These are phyloP conservation scores for Triangularia setosa DNA, from an alignment of 2,329 filamentous ascomycete genomes.

Conservation along the genomic window DNA sequence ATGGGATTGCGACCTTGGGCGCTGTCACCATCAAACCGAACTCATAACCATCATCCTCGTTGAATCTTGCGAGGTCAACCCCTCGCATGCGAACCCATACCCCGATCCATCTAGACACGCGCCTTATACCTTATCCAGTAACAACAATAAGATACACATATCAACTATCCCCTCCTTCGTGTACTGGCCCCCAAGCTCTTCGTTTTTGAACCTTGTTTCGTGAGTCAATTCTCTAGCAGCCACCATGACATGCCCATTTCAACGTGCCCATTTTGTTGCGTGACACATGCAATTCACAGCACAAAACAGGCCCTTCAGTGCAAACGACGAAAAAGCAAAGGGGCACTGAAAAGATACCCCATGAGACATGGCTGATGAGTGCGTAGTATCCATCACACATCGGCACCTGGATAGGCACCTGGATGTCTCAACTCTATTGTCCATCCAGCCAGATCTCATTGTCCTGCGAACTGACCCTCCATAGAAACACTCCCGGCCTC, in stretches of 20 bases:
- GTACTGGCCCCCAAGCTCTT: not conserved
- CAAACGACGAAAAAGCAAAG: not conserved
- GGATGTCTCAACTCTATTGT: not conserved
- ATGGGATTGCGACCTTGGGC: not conserved
- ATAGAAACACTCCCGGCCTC: slow-evolving; percentile 49
- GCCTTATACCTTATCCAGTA: not conserved
- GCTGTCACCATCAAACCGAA: not conserved
- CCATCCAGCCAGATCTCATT: not conserved
- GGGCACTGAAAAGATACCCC: not conserved
- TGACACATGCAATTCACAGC: not conserved
- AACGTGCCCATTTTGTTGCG: not conserved
- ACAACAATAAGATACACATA: not conserved
- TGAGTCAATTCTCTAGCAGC: not conserved
- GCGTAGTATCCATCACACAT: not conserved
- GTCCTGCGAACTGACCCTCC: slow-evolving; percentile 32
- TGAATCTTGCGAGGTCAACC: not conserved
- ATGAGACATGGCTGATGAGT: not conserved
- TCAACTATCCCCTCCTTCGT: not conserved
- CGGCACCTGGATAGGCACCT: not conserved
- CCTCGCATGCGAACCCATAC: not conserved
- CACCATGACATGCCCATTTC: not conserved
- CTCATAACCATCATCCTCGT: not conserved
- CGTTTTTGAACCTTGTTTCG: not conserved
- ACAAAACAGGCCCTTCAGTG: not conserved
- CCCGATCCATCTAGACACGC: not conserved